These are phyloP conservation scores for Ganoderma sinense DNA, from an alignment of 1,284 basidiomycete species.

Conservation along the genomic window DNA sequence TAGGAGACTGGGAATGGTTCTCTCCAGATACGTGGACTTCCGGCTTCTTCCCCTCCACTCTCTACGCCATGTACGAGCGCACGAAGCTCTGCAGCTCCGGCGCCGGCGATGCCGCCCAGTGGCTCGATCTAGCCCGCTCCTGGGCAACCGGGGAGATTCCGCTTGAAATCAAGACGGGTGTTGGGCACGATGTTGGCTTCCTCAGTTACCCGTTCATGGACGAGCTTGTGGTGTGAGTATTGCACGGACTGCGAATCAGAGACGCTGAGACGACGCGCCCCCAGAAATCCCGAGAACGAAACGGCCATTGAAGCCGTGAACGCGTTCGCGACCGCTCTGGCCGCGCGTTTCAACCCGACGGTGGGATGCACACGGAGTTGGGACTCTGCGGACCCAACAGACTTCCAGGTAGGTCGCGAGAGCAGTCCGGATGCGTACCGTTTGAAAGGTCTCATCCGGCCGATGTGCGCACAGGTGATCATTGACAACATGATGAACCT, in stretches of 20 bases:
- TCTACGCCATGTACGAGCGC: constrained; percentile 65
- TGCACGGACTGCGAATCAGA: background rate
- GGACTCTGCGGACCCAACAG: constrained; percentile 61
- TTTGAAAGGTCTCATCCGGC: constrained; percentile 9
- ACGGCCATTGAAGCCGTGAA: constrained; percentile 47
- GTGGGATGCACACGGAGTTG: constrained; percentile 61
- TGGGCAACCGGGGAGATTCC: constrained; percentile 59
- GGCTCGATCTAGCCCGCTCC: constrained; percentile 58
- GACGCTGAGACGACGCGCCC: background rate
- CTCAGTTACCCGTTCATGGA: constrained; percentile 68
- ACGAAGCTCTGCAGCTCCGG: constrained; percentile 53
- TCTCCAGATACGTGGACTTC: constrained; percentile 68
- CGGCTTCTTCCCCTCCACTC: constrained; percentile 70
- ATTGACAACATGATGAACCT: constrained; percentile 85
- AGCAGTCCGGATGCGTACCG: background rate
- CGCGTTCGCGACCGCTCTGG: constrained; percentile 48
- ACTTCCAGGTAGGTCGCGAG: constrained; percentile 52
- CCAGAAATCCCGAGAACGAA: constrained; percentile 46
- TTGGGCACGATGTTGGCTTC: constrained; percentile 76
- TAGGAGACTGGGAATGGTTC: constrained; percentile 62
- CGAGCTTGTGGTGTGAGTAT: constrained; percentile 42
- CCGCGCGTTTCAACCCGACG: constrained; percentile 47
- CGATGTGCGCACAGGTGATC: constrained; percentile 55
- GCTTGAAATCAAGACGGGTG: constrained; percentile 50
- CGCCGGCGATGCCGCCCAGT: constrained; percentile 41